Evolutionary conservation across 306 rosid species (phyloP), one percentile per base, ranked within the genome.

Genomic region (Senna tora): DNA sequence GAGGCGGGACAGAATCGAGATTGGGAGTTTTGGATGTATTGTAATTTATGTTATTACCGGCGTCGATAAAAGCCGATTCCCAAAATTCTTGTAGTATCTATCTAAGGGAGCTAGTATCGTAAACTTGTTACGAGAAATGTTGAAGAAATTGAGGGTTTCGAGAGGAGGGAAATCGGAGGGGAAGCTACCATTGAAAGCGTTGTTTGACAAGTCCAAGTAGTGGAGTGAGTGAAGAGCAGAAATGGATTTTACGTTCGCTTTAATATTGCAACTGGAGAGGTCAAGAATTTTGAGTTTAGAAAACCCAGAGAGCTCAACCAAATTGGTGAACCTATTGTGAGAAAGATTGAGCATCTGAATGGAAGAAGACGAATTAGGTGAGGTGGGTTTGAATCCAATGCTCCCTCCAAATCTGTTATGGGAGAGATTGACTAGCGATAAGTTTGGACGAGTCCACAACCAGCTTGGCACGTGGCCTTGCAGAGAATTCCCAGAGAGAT

Each of bases 151-250:
- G 6, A 91, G 77, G 47, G 12, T n/a, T 11, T 6, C 46, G 4
- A 89, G 72, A 6, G 87, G 87, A 75, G 97, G 99, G 51, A 94
- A 91, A 47, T 94, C 99, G 0, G 69, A 41, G 46, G 97, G 97
- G 84, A 94, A 94, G 57, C 38, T 82, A n/a, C 97, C 96, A 4
- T 75, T 82, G 59, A 94, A 67, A 3, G 79, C 45, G 81, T 94
- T 94, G 32, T 79, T 77, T 3, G 99, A 94, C 16, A 91, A 28
- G 73, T 94, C 96, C 19, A 94, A 74, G 80, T 76, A 71, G 34
- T 82, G 70, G 20, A 94, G 82, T 43, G 84, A 67, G 5, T 9
- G 71, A 42, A 89, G 83, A 71, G 50, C 54, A 17, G 96, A 86
- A 58, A 91, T 39, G 69, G 92, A 87, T 70, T 88, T 91, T 2